phyloP scores from a whole-genome alignment of 208 protist genomes.

The Novymonas esmeraldas region DNA sequence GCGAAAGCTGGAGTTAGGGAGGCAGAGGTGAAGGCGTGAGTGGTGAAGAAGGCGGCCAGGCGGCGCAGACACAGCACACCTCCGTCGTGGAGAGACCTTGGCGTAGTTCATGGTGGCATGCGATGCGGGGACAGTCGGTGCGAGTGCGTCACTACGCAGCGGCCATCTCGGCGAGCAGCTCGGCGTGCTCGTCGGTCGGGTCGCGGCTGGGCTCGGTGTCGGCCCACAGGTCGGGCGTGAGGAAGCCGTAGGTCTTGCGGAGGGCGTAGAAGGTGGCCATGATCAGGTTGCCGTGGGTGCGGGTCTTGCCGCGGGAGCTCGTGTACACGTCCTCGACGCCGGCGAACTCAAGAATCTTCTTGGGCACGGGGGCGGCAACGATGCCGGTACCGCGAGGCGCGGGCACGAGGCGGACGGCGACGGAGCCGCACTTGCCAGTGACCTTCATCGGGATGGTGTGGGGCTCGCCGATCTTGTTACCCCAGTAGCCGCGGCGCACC shows the following conservation, averaged over 20 bases:
- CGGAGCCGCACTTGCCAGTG: slow-evolving; percentile 99
- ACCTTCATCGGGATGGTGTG: slow-evolving; percentile 99
- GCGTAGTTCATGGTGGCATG: slow-evolving; percentile 19
- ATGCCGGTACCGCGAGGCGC: slow-evolving; percentile 99
- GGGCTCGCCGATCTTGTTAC: slow-evolving; percentile 98
- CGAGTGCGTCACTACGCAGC: slow-evolving; percentile 26
- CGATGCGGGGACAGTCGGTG: background rate
- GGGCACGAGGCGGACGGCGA: slow-evolving; percentile 97
- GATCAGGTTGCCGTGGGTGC: slow-evolving; percentile 99
- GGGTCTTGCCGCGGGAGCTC: slow-evolving; percentile 96
- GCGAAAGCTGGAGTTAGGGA: too few relatives aligned
- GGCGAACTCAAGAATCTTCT: slow-evolving; percentile 98
- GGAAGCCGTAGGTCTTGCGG: slow-evolving; percentile 97
- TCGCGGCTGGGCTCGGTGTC: slow-evolving; percentile 84
- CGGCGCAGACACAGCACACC: slow-evolving; percentile 13
- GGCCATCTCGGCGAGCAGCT: slow-evolving; percentile 71
- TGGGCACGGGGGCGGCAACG: slow-evolving; percentile 97
- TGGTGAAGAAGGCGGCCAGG: too few relatives aligned
- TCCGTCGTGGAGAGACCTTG: slow-evolving; percentile 19
- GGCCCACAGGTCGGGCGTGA: slow-evolving; percentile 99
- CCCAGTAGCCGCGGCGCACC: slow-evolving; percentile 99
- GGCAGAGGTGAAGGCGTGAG: too few relatives aligned
- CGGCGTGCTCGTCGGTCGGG: slow-evolving; percentile 94
- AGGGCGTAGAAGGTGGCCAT: slow-evolving; percentile 99
- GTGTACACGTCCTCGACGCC: slow-evolving; percentile 99